A percentile compares a stretch with the other conserved stretches of the same genome.
phyloP scores from a whole-genome alignment of 2,329 filamentous ascomycete species.

The Hypoxylon sp. region DNA sequence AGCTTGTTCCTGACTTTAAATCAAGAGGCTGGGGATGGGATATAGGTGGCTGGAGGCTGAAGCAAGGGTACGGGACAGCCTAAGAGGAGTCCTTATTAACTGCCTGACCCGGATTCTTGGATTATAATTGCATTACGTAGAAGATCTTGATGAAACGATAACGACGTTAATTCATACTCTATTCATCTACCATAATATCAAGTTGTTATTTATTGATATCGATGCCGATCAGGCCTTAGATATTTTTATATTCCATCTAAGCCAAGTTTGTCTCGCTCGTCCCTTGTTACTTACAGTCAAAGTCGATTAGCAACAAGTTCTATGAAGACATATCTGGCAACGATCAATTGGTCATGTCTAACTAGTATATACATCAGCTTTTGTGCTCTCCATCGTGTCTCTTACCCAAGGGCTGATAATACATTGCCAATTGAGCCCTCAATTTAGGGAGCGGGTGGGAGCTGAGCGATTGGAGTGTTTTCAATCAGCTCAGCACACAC shows the following conservation, averaged over 20 bases:
- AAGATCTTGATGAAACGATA: constrained; percentile 17
- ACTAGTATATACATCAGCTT: neutral
- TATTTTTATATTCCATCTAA: too few species aligned
- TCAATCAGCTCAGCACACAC: neutral
- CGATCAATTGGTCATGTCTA: neutral
- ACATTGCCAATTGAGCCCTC: neutral
- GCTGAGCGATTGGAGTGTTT: neutral
- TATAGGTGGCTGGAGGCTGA: constrained; percentile 30
- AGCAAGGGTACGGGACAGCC: neutral
- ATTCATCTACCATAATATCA: neutral
- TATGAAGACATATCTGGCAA: neutral
- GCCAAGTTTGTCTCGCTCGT: too few species aligned
- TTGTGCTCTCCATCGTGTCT: neutral
- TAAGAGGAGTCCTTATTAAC: constrained; percentile 4
- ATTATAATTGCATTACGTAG: constrained; percentile 20
- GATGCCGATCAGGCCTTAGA: too few species aligned
- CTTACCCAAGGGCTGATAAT: neutral
- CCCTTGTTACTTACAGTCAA: too few species aligned
- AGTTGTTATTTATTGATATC: neutral
- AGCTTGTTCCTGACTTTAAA: constrained; percentile 16
- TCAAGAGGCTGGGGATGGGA: constrained; percentile 29
- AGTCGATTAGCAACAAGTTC: too few species aligned
- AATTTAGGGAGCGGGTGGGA: neutral
- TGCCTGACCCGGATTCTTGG: constrained; percentile 31
- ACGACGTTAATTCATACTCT: constrained; percentile 16